Evolutionary conservation across 768 basidiomycete genomes (phyloP).

Genomic region (Hortiboletus flavorubellus): DNA sequence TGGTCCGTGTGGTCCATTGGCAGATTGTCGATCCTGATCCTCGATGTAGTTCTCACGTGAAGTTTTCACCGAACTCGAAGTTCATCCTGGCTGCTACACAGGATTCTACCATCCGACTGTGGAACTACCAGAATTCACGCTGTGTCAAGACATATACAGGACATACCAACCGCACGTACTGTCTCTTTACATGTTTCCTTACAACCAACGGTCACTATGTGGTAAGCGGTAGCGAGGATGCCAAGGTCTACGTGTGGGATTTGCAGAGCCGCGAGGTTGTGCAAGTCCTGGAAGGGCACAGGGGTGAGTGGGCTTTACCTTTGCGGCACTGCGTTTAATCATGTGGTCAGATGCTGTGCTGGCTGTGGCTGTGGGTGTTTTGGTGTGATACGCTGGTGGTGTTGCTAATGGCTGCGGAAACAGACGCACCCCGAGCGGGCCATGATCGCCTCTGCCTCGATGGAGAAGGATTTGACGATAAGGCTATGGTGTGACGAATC

Average conservation of each 20-base stretch:
- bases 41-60: conserved; percentile 68
- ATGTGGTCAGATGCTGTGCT: conserved; percentile 54
- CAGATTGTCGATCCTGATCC: conserved; percentile 6
- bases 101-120: conserved; percentile 90
- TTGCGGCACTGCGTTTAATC: not conserved
- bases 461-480: conserved; percentile 86
- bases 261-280: conserved; percentile 74
- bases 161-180: conserved; percentile 83
- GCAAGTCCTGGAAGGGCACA: conserved; percentile 76
- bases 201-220: conserved; percentile 61
- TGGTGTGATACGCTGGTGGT: conserved; percentile 2
- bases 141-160: conserved; percentile 93
- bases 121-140: conserved; percentile 89
- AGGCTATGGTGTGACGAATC: conserved; percentile 68
- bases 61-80: conserved; percentile 89
- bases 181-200: conserved; percentile 67
- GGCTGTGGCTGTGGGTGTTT: conserved; percentile 62
- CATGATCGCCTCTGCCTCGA: conserved; percentile 83
- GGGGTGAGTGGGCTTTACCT: conserved; percentile 46
- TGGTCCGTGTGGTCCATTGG: conserved; percentile 46
- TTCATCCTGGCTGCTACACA: conserved; percentile 90
- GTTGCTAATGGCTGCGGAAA: conserved; percentile 9
- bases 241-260: conserved; percentile 87
- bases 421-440: conserved; percentile 74
- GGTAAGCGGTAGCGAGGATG: conserved; percentile 87